Percentiles rank a stretch among this genome's conserved stretches.
Conservation (phyloP, 192 early-diverging fungal genomes). For the Cladochytrium replicatum region DNA sequence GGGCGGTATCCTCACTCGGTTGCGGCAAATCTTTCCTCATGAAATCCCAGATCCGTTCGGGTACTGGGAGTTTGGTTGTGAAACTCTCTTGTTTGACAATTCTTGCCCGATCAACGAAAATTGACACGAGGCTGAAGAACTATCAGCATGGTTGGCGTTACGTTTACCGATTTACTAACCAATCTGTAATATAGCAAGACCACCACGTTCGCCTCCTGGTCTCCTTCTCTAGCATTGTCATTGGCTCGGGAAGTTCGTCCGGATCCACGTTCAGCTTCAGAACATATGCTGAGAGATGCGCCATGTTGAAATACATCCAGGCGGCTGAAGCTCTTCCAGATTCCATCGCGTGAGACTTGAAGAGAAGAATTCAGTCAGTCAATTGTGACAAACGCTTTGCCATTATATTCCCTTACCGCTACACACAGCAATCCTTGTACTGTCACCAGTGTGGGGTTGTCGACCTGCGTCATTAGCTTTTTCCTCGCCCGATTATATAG, state of each 20-base stretch:
- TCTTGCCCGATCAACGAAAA: neutral
- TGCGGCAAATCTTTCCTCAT: neutral
- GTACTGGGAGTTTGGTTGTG: neutral
- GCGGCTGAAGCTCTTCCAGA: neutral
- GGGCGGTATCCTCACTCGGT: no score
- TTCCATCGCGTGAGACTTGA: neutral
- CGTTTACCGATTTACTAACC: neutral
- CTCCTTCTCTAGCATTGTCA: neutral
- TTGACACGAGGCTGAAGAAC: no score
- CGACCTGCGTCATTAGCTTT: no score
- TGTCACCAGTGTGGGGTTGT: no score
- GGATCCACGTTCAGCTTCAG: neutral
- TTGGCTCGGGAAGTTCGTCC: neutral
- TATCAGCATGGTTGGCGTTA: no score
- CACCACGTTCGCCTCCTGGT: neutral
- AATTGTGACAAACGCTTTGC: no score
- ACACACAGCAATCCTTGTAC: no score
- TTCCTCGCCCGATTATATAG: no score
- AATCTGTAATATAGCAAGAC: neutral
- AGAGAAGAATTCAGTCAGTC: no score
- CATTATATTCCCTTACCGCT: no score
- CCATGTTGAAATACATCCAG: neutral
- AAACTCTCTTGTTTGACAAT: neutral
- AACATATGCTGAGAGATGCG: neutral
- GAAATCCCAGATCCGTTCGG: neutral